Evolutionary conservation across 1,139 yeast species (phyloP).

Genomic region (Saccharomycopsis hybrid): DNA sequence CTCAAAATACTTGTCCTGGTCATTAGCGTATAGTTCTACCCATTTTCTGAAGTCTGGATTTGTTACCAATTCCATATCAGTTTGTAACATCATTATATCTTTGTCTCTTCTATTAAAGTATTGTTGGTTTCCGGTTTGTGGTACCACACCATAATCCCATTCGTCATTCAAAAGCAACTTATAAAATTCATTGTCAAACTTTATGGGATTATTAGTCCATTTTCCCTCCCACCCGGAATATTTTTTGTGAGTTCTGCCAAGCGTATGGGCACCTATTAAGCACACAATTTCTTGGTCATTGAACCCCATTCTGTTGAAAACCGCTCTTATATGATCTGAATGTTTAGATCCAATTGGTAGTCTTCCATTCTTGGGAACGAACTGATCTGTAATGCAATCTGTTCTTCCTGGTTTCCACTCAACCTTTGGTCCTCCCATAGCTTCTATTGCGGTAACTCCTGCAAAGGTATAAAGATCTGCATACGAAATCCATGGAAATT

Average conservation of each 20-base stretch:
- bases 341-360: conserved; percentile 53
- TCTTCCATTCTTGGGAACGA: conserved; percentile 58
- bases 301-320: conserved; percentile 58
- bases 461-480: conserved; percentile 66
- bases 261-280: conserved; percentile 56
- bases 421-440: conserved; percentile 54
- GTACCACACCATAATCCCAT: conserved; percentile 44
- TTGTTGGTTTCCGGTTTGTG: conserved; percentile 37
- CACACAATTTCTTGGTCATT: conserved; percentile 59
- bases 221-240: conserved; percentile 69
- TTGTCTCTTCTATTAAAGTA: conserved; percentile 33
- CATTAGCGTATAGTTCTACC: conserved; percentile 50
- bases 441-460: conserved; percentile 54
- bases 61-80: conserved; percentile 49
- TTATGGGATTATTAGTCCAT: conserved; percentile 72
- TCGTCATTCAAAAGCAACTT: conserved; percentile 51
- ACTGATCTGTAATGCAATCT: conserved; percentile 44
- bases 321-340: conserved; percentile 45
- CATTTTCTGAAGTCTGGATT: conserved; percentile 44
- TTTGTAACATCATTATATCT: conserved; percentile 58
- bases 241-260: conserved; percentile 58
- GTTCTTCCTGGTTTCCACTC: conserved; percentile 58
- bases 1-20: conserved; percentile 42
- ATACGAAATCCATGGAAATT: conserved; percentile 47
- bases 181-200: conserved; percentile 65